A percentile compares a stretch with the other conserved stretches of the same genome.
Evolutionary conservation across 2,329 filamentous ascomycete genomes (phyloP).

Genomic region (Drechslerella stenobrocha): DNA sequence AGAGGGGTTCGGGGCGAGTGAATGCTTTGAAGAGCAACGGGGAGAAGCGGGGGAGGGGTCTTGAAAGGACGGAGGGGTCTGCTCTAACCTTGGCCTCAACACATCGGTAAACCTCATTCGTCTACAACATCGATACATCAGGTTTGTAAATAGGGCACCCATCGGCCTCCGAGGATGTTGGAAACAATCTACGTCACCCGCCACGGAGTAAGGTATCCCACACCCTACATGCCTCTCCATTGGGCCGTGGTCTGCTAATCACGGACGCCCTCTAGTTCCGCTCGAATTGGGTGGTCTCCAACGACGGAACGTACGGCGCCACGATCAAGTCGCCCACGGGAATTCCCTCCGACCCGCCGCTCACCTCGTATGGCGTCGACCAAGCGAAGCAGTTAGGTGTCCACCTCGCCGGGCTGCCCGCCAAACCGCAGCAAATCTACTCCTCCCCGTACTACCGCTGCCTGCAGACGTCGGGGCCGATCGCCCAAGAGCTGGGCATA

Average conservation of each 20-base stretch:
- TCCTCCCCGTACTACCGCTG: slow-evolving; percentile 85
- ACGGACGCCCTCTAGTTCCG: slow-evolving; percentile 68
- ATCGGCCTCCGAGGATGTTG: slow-evolving; percentile 62
- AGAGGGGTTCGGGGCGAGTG: too few relatives aligned
- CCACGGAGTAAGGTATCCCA: slow-evolving; percentile 66
- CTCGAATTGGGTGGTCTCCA: slow-evolving; percentile 83
- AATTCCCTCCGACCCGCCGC: slow-evolving; percentile 81
- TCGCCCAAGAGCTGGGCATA: slow-evolving; percentile 60
- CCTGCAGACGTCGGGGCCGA: slow-evolving; percentile 77
- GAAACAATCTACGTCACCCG: slow-evolving; percentile 74
- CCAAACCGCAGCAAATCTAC: slow-evolving; percentile 76
- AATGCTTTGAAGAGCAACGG: too few relatives aligned
- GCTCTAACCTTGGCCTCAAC: too few relatives aligned
- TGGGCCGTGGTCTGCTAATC: slow-evolving; percentile 36
- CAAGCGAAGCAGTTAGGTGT: slow-evolving; percentile 76
- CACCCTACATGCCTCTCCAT: slow-evolving; percentile 22
- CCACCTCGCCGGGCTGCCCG: slow-evolving; percentile 63
- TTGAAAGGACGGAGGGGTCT: too few relatives aligned
- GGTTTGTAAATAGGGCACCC: neutral
- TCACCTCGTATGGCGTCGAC: slow-evolving; percentile 81
- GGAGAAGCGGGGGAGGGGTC: too few relatives aligned
- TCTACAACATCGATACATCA: too few relatives aligned
- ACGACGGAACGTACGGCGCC: slow-evolving; percentile 75
- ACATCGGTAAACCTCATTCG: too few relatives aligned
- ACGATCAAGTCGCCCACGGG: slow-evolving; percentile 79